phyloP scores from a whole-genome alignment of 768 basidiomycete species.

The Trametes coccinea region DNA sequence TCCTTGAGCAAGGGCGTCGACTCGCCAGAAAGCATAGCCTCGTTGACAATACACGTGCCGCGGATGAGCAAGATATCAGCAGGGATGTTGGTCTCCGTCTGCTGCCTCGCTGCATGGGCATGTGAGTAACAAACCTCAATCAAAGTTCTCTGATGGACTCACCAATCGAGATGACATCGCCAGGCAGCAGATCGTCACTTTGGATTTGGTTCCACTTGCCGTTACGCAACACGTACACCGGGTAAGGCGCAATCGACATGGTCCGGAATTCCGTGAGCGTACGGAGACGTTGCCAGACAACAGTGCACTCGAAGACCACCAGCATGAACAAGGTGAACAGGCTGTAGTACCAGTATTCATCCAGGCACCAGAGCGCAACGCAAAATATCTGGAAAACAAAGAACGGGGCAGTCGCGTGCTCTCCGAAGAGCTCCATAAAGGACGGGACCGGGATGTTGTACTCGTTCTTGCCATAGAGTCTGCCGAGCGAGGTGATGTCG shows the following conservation, averaged over 20 bases:
- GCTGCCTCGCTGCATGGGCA: constrained; percentile 52
- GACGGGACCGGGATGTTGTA: constrained; percentile 97
- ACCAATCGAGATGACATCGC: constrained; percentile 85
- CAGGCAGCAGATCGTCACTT: constrained; percentile 87
- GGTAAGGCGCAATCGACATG: constrained; percentile 92
- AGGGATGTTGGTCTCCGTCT: constrained; percentile 84
- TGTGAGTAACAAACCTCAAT: constrained; percentile 1
- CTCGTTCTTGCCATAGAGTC: constrained; percentile 88
- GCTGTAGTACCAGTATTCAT: constrained; percentile 99
- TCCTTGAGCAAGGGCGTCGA: constrained; percentile 97
- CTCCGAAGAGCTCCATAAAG: constrained; percentile 86
- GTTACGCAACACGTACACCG: constrained; percentile 80
- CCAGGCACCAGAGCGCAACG: constrained; percentile 94
- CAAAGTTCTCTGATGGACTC: constrained; percentile 32
- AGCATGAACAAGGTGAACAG: constrained; percentile 99
- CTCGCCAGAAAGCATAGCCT: constrained; percentile 98
- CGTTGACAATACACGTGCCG: constrained; percentile 96
- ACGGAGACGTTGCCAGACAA: constrained; percentile 96
- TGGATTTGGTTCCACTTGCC: constrained; percentile 78
- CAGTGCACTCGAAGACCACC: constrained; percentile 96
- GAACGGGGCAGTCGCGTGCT: constrained; percentile 98
- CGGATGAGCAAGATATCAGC: constrained; percentile 92
- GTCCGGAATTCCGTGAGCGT: constrained; percentile 96
- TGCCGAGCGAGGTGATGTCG: constrained; percentile 51
- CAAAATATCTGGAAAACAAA: constrained; percentile 99